Conservation (phyloP, 2,329 filamentous ascomycete genomes). For the Alternaria arborescens region DNA sequence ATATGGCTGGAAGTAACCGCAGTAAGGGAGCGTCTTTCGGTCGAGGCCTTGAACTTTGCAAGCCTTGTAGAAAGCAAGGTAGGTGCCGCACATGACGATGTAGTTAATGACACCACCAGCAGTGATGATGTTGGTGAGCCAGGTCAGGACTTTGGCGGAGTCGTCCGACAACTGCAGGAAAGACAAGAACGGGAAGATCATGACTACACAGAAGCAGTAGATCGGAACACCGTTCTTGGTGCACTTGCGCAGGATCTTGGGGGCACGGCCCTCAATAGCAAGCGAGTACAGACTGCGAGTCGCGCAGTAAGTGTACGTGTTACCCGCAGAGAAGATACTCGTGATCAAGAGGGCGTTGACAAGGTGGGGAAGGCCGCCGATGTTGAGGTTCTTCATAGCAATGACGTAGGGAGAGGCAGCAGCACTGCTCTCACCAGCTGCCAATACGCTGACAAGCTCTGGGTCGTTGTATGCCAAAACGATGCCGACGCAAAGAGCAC, state of each 20-base stretch:
- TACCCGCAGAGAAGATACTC: slow-evolving; percentile 64
- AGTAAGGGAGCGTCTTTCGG: slow-evolving; percentile 59
- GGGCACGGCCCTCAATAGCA: slow-evolving; percentile 62
- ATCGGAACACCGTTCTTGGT: slow-evolving; percentile 74
- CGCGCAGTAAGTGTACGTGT: slow-evolving; percentile 64
- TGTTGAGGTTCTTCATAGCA: slow-evolving; percentile 64
- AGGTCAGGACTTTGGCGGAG: slow-evolving; percentile 72
- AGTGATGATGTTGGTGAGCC: slow-evolving; percentile 77
- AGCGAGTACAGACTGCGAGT: slow-evolving; percentile 63
- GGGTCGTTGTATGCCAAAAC: slow-evolving; percentile 71
- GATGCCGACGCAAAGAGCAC: slow-evolving; percentile 56
- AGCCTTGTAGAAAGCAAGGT: slow-evolving; percentile 66
- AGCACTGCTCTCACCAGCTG: slow-evolving; percentile 49
- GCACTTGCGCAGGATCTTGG: slow-evolving; percentile 64
- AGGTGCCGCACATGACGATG: slow-evolving; percentile 65
- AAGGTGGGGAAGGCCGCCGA: slow-evolving; percentile 64
- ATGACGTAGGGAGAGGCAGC: slow-evolving; percentile 71
- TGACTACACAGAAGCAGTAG: slow-evolving; percentile 73
- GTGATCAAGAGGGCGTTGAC: slow-evolving; percentile 66
- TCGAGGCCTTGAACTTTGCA: slow-evolving; percentile 58
- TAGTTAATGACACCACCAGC: slow-evolving; percentile 67
- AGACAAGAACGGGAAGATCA: slow-evolving; percentile 73
- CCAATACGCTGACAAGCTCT: slow-evolving; percentile 67
- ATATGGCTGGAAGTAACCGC: slow-evolving; percentile 59
- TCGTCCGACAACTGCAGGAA: slow-evolving; percentile 76